Evolutionary conservation across 768 basidiomycete genomes (phyloP), one percentile per base, ranked within the genome.

Genomic region (Russula abietina): DNA sequence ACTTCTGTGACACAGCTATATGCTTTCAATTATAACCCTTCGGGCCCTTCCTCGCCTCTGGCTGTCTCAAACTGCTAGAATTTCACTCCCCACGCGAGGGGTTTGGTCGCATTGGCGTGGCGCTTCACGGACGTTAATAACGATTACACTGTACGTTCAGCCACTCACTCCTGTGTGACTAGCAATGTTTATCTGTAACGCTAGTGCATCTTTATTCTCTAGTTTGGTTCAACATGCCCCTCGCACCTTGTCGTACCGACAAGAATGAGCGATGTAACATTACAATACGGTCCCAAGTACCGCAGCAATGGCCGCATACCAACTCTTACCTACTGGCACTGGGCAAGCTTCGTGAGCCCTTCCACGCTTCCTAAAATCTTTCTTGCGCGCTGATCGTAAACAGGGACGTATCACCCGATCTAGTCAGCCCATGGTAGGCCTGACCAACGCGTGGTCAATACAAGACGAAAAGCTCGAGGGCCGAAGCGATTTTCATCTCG

Each of bases 391-490:
- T 46, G 3, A 45, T 45, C 22, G 16, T 43, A 51, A 43, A 16
- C 72, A 98, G 94, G 95, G 92, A 50, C 90, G 86, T 33, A 93
- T 99, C 63, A 98, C 97, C 19, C 85, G 97, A 8, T 96, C 92
- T 1, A 97, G 94, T 67, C 97, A 99, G 74, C 97, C 97, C 2
- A 94, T 98, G 92, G 96, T 98, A 67, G 97, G 97, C 4, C 82
- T 99, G 57, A 96, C 95, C 49, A 91, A 95, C 73, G 88, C 88
- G 61, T 84, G 97, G 59, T 99, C 97, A 8, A 85, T 98, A 36
- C 97, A 99, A 74, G 97, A 99, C 72, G 97, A 99, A 75, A 97
- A 98, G 70, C 86, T 98, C 50, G 89, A n/a, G n/a, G n/a, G n/a
- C 98, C 53, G 96, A 99, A 73, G 88, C 94, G 48, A 87, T 98